Evolutionary conservation across 164 flowering plant species (phyloP).

Genomic region (Aristolochia contorta): DNA sequence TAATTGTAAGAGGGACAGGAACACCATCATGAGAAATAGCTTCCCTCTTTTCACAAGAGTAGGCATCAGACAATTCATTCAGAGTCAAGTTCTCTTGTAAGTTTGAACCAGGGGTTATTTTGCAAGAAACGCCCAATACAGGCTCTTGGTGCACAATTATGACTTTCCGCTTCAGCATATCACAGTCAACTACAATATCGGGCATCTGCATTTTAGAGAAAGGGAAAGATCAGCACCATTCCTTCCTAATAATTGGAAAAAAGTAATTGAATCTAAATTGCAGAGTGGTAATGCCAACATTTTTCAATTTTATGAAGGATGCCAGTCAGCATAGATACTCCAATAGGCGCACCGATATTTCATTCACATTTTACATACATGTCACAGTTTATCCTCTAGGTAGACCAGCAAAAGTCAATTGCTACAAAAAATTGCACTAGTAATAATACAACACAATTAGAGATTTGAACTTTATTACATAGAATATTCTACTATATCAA

Average conservation of each 20-base stretch:
- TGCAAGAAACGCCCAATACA: slow-evolving; percentile 25
- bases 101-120: slow-evolving; percentile 7
- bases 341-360: background rate
- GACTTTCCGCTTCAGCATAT: slow-evolving; percentile 47
- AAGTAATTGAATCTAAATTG: background rate
- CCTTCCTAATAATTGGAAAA: background rate
- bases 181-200: slow-evolving; percentile 75
- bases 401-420: background rate
- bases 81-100: slow-evolving; percentile 22
- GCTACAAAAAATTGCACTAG: background rate
- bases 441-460: background rate
- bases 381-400: background rate
- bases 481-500: background rate
- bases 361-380: background rate
- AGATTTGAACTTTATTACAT: background rate
- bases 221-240: background rate
- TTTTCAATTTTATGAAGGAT: background rate
- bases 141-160: slow-evolving; percentile 69
- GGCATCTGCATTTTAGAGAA: slow-evolving; percentile 57
- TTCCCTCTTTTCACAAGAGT: slow-evolving; percentile 58
- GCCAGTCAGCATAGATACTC: background rate
- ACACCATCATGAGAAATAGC: slow-evolving; percentile 76
- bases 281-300: background rate
- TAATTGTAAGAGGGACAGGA: slow-evolving; percentile 57
- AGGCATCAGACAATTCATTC: slow-evolving; percentile 44